Evolutionary conservation across 257 asterid species (phyloP), one percentile per base, ranked within the genome.

Genomic region (Nyctanthes arbortristis): DNA sequence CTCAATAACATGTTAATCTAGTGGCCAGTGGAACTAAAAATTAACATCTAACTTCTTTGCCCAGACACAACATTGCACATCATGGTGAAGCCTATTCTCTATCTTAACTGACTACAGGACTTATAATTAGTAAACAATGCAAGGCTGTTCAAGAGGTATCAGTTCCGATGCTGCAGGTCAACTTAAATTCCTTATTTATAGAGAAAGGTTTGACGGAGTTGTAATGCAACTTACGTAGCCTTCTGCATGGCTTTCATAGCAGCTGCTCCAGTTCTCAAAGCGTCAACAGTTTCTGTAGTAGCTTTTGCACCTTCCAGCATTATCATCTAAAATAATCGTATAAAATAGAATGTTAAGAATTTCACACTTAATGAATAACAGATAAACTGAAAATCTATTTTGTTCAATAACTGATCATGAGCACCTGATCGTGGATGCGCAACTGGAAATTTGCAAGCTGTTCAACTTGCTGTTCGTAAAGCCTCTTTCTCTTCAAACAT

Each of bases 201-300:
- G 63, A 59, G 13, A 22, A 31, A 35, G 14, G 65, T 57, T 70
- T 35, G 40, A 40, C 34, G 18, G 47, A 59, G 65, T 32, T 34
- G 58, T 22, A 31, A 68, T 4, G 57, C 37, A 73, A 76, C 96
- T 77, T 78, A 89, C 96, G 90, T 87, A 25, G 94, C 96, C 81
- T 89, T 89, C 79, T 89, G 96, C 92, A 89, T 89, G 64, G 96
- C 92, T 78, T 87, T 89, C 96, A 89, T 89, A 30, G 96, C 91
- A 75, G 96, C 81, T 62, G 94, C 96, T 75, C 94, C 96, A 40
- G 89, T 87, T 79, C 96, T 89, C 84, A 87, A 80, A 73, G 96
- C 96, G 75, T 87, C 96, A 73, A 89, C 96, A 70, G 96, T 89
- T 73, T 89, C 96, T 33, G 96, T 89, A 43, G 96, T 89, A 75